Evolutionary conservation across 257 asterid genomes (phyloP).

Genomic region (Salvia splendens): DNA sequence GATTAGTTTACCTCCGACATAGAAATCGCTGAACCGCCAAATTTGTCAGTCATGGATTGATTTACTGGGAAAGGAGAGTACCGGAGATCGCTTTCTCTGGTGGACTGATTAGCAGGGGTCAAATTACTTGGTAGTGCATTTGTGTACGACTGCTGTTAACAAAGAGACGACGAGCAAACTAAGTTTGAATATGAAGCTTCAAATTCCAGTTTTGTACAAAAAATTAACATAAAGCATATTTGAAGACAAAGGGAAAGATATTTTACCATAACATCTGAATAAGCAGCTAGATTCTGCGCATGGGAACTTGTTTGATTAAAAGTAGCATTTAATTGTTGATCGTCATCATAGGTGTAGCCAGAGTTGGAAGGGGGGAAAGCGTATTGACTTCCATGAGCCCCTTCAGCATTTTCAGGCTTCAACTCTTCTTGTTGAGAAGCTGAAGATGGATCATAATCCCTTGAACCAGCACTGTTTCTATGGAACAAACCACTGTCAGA

Average conservation of each 20-base stretch:
- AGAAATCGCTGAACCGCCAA: conserved; percentile 68
- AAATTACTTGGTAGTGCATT: conserved; percentile 64
- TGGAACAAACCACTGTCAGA: conserved; percentile 70
- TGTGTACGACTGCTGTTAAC: conserved; percentile 60
- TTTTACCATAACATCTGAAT: conserved; percentile 66
- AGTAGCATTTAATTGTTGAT: conserved; percentile 52
- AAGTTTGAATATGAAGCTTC: conserved; percentile 17
- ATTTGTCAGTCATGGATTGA: conserved; percentile 65
- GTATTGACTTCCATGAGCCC: conserved; percentile 64
- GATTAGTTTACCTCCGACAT: conserved; percentile 72
- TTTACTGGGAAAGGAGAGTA: conserved; percentile 68
- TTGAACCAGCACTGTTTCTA: conserved; percentile 55
- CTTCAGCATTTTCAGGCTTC: conserved; percentile 69
- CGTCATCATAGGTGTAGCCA: conserved; percentile 57
- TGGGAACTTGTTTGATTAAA: conserved; percentile 57
- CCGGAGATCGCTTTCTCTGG: conserved; percentile 76
- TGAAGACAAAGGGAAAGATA: conserved; percentile 1
- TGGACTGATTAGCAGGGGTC: conserved; percentile 61
- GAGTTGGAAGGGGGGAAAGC: conserved; percentile 60
- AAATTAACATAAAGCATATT: not conserved
- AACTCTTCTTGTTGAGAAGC: conserved; percentile 65
- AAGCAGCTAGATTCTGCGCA: conserved; percentile 57
- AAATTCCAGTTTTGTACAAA: not conserved
- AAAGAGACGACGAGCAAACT: conserved; percentile 23
- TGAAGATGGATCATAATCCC: conserved; percentile 60